These are phyloP conservation scores for Spatholobus suberectus DNA, from an alignment of 306 rosid species.

Conservation along the genomic window DNA sequence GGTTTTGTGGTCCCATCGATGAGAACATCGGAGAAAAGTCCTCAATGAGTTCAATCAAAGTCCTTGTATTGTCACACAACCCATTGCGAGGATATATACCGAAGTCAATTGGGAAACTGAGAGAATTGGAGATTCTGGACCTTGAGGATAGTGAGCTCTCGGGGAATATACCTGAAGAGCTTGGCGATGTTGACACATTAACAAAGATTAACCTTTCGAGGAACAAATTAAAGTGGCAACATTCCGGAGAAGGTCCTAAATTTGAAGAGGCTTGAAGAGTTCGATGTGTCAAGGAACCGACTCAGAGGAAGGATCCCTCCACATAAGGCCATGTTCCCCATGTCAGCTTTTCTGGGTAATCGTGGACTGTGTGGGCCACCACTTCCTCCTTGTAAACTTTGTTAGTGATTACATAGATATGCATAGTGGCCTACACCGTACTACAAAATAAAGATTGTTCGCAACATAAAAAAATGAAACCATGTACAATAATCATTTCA, in stretches of 20 bases:
- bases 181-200: conserved; percentile 45
- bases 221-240: conserved; percentile 52
- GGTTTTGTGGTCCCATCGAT: conserved; percentile 33
- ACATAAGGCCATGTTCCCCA: conserved; percentile 38
- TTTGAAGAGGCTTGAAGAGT: conserved; percentile 44
- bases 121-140: conserved; percentile 45
- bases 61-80: conserved; percentile 51
- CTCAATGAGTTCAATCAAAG: conserved; percentile 49
- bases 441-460: not conserved
- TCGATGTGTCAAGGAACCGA: conserved; percentile 56
- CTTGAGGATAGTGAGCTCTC: conserved; percentile 43
- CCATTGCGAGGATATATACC: conserved; percentile 55
- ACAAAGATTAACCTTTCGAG: conserved; percentile 43
- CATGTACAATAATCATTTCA: not conserved
- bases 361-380: conserved; percentile 68
- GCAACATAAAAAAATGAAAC: not conserved
- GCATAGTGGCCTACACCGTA: too few species aligned
- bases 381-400: conserved; percentile 62
- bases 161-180: conserved; percentile 51
- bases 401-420: conserved; percentile 22
- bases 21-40: conserved; percentile 46
- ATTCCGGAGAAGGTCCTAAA: conserved; percentile 59
- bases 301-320: conserved; percentile 33
- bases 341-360: conserved; percentile 55
- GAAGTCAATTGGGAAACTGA: conserved; percentile 52